phyloP scores from a whole-genome alignment of 768 basidiomycete genomes.

The Paxillus ammoniavirescens region DNA sequence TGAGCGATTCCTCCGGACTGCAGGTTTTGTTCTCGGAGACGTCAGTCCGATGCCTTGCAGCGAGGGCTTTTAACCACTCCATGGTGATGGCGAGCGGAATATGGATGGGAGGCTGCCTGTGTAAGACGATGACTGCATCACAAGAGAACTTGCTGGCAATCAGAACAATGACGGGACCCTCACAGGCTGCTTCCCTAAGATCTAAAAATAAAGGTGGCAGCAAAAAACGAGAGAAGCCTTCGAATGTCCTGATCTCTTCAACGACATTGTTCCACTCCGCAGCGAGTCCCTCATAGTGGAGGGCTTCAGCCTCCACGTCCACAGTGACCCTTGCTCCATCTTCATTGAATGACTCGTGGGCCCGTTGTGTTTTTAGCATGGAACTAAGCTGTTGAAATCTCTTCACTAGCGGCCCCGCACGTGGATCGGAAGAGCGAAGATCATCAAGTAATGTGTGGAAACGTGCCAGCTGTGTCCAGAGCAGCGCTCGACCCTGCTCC shows the following conservation, averaged over 20 bases:
- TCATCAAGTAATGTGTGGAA: slow-evolving; percentile 11
- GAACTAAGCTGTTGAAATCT: neutral
- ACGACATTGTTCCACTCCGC: slow-evolving; percentile 12
- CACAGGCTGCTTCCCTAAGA: slow-evolving; percentile 1
- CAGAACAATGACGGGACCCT: slow-evolving; percentile 2
- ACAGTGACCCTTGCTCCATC: neutral
- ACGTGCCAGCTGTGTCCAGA: slow-evolving; percentile 15
- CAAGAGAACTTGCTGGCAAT: neutral
- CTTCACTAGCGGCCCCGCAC: neutral
- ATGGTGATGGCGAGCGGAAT: neutral
- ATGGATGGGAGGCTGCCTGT: neutral
- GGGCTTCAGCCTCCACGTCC: neutral
- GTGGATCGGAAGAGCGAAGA: neutral
- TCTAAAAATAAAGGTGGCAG: slow-evolving; percentile 7
- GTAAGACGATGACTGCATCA: slow-evolving; percentile 6
- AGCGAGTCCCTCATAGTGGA: neutral
- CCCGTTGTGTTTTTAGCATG: neutral
- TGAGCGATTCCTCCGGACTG: neutral
- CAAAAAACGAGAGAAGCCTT: slow-evolving; percentile 13
- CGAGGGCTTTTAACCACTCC: neutral
- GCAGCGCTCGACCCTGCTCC: slow-evolving; percentile 15
- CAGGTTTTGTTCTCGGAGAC: too few species aligned
- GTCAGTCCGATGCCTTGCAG: neutral
- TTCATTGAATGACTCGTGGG: neutral
- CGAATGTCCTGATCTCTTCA: slow-evolving; percentile 6